Evolutionary conservation across 164 flowering plant genomes (phyloP), one percentile per base, ranked within the genome.

Genomic region (Umbellularia californica): DNA sequence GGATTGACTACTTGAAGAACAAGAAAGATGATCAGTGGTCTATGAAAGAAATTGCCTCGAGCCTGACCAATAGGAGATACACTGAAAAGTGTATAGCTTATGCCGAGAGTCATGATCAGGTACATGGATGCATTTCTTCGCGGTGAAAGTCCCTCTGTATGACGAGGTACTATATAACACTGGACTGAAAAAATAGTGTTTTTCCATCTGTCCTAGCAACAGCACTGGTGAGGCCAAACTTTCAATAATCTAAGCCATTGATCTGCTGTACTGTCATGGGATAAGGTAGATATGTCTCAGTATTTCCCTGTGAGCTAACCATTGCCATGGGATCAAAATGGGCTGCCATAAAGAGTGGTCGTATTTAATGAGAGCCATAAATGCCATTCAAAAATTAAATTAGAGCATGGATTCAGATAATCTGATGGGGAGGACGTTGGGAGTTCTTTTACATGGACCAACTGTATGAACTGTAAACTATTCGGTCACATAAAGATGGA

Each of bases 81-180:
- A 83, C 90, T 5, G 99, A 95, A 81, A 92, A 90, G 85, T 95
- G 98, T 80, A 77, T 95, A 77, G 81, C 99, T 25, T 95, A 95
- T 88, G 98, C 99, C 22, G 99, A 95, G 82, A 88, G 98, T 78
- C 99, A 95, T 80, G 99, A 95, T 79, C 99, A 95, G 97, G 99
- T 93, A 75, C 20, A 10, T 70, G 58, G 65, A 17, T 41, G 27
- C 65, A 24, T 52, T 71, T 64, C 2, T 73, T 50, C 5, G 51
- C 27, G 2, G 25, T 64, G 24, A 20, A 64, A 64, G 47, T 10
- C 47, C 47, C 47, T 41, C 47, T 41, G 10, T 41, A 41, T 41
- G 47, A 14, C 2, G 60, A 55, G 15, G 60, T 3, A 55, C 60
- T 55, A 5, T 55, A 5, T 55, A 15, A 20, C 6, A 20, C 60